Evolutionary conservation across 2,329 filamentous ascomycete species (phyloP).

Genomic region (Cercospora sojina): DNA sequence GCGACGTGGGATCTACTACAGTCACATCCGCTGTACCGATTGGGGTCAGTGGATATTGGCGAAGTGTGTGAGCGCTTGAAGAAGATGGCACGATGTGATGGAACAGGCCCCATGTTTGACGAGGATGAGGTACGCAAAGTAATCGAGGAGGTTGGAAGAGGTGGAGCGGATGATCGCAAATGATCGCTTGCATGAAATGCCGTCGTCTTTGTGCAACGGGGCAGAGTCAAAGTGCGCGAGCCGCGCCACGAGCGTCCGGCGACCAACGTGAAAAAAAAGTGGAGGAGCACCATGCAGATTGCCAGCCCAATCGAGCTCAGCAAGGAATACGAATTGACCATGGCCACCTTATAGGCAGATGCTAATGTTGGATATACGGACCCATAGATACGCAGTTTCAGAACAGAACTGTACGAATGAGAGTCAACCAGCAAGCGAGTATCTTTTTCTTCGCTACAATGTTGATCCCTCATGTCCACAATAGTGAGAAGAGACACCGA

Average conservation of each 20-base stretch:
- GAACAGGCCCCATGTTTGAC: slow-evolving; percentile 80
- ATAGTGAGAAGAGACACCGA: neutral
- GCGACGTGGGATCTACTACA: slow-evolving; percentile 91
- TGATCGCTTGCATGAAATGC: slow-evolving; percentile 5
- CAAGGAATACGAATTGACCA: neutral
- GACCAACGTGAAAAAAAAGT: neutral
- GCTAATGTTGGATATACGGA: neutral
- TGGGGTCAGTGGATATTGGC: slow-evolving; percentile 75
- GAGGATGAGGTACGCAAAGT: slow-evolving; percentile 70
- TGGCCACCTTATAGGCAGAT: neutral
- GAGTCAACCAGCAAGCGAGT: neutral
- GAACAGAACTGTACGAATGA: neutral
- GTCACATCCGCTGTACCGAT: slow-evolving; percentile 71
- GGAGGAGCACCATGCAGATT: neutral
- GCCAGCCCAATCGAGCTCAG: neutral
- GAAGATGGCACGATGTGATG: slow-evolving; percentile 74
- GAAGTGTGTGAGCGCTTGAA: slow-evolving; percentile 79
- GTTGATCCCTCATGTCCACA: neutral
- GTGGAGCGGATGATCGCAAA: slow-evolving; percentile 71
- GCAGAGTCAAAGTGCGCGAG: neutral
- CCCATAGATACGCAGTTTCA: neutral
- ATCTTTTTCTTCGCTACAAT: neutral
- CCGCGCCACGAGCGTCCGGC: neutral
- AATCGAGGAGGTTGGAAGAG: slow-evolving; percentile 75
- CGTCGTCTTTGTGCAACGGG: neutral